Base-by-base conservation (phyloP, 2,329 filamentous ascomycete species). In the Aspergillus fumigatiaffinis region DNA sequence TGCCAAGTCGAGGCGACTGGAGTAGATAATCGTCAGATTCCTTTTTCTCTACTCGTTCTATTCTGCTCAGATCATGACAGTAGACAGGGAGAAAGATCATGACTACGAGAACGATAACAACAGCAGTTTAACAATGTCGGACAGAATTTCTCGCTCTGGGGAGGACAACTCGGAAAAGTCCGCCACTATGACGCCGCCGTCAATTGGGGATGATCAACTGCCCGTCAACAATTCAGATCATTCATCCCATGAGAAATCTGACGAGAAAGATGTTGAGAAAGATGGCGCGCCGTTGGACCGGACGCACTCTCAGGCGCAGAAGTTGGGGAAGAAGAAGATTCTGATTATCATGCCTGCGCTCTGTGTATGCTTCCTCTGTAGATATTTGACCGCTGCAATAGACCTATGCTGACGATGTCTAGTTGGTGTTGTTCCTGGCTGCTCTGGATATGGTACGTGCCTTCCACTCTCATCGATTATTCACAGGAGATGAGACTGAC, bases 361-460 rank as follows among this genome's bases (percentile, higher is more conserved):
- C 44, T 76, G 74, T 60, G 72, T 75, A 71, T 63, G 71, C 56
- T 52, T 25, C 14, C 23, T 12, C 29, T 23, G 9, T 54, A 6
- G 20, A 7, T 26, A 47, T 25, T 25, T 51, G 50, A 5, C 35
- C n/a, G n/a, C n/a, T n/a, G n/a, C n/a, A n/a, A 25, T 29, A 29
- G n/a, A 23, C 42, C 42, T 25, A 21, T 48, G 29, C 47, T 38
- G 32, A 47, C 28, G 7, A 46, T 53, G 54, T 57, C 32, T 57
- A 79, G 77, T 79, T 85, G 70, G 82, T 82, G 7, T 75, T 86
- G 12, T 83, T 86, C 54, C 77, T 87, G 26, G 83, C 83, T 10
- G 84, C 84, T 32, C 71, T 87, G 44, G 84, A 87, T 64, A 84
- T 85, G 69, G 76, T 78, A 71, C 53, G 69, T 60, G 51, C 42